A percentile compares a stretch with the other conserved stretches of the same genome.
phyloP scores from a whole-genome alignment of 257 asterid species.

The Nicotiana benthamiana region DNA sequence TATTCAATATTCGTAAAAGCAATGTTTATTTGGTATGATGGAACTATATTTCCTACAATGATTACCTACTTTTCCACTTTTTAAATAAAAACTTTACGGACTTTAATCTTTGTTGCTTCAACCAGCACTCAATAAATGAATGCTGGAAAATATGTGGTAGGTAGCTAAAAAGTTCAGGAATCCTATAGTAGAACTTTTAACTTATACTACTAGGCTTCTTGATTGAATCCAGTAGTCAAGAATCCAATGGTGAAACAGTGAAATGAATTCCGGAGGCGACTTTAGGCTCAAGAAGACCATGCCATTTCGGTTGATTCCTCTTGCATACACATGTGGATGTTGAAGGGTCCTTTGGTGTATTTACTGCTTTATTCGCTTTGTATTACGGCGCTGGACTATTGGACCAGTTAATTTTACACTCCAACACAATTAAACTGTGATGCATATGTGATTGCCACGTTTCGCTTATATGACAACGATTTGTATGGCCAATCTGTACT shows the following conservation, averaged over 20 bases:
- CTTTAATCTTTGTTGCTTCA: neutral
- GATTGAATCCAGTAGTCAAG: neutral
- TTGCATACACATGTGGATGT: too few relatives aligned
- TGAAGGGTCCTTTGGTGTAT: too few relatives aligned
- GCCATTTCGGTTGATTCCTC: too few relatives aligned
- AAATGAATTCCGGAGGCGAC: neutral
- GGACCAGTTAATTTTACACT: too few relatives aligned
- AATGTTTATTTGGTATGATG: neutral
- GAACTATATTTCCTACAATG: neutral
- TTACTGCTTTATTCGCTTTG: too few relatives aligned
- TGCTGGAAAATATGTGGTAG: neutral
- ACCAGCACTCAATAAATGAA: neutral
- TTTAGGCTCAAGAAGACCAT: too few relatives aligned
- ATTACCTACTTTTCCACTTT: neutral
- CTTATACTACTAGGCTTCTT: too few relatives aligned
- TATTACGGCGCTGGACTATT: too few relatives aligned
- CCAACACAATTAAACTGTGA: too few relatives aligned
- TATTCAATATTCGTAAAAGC: neutral
- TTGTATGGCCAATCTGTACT: too few relatives aligned
- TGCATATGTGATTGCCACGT: too few relatives aligned
- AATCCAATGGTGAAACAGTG: neutral
- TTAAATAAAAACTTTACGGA: neutral
- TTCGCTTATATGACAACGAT: too few relatives aligned
- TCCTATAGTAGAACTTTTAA: neutral
- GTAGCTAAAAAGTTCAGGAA: neutral